These are phyloP conservation scores for Sphenostylis stenocarpa DNA, from an alignment of 306 rosid genomes.

Conservation along the genomic window DNA sequence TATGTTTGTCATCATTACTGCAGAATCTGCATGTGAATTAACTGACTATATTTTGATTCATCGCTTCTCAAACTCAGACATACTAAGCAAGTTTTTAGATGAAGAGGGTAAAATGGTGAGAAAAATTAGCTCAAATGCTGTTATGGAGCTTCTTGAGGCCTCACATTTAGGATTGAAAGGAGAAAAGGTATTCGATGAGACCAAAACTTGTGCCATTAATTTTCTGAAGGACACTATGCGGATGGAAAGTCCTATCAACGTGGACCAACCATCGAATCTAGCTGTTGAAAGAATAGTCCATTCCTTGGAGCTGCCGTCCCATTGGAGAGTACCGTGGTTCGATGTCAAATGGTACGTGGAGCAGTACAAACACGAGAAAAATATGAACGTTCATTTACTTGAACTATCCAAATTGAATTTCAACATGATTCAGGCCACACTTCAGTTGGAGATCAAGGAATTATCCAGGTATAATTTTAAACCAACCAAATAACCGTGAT, in stretches of 20 bases:
- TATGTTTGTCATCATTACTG: background rate
- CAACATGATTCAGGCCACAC: constrained; percentile 47
- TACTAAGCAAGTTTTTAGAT: constrained; percentile 29
- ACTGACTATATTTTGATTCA: background rate
- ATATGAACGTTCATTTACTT: constrained; percentile 27
- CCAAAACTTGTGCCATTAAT: background rate
- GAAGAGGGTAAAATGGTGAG: background rate
- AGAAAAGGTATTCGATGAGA: constrained; percentile 41
- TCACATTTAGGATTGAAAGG: constrained; percentile 47
- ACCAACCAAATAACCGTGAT: background rate
- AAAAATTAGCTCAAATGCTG: background rate
- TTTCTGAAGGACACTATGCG: too few species aligned
- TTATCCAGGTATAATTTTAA: constrained; percentile 39
- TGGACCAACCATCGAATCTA: background rate
- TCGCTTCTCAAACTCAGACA: constrained; percentile 34
- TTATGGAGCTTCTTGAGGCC: constrained; percentile 50
- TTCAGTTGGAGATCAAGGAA: constrained; percentile 54
- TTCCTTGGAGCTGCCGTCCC: constrained; percentile 54
- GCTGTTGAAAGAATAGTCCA: constrained; percentile 34
- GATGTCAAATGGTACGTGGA: constrained; percentile 54
- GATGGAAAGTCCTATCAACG: too few species aligned
- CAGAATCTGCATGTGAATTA: background rate
- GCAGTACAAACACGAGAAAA: constrained; percentile 2
- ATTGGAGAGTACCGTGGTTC: constrained; percentile 68
- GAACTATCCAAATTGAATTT: constrained; percentile 53